These are phyloP conservation scores for Cucurbita moschata DNA, from an alignment of 306 rosid genomes.

Conservation along the genomic window DNA sequence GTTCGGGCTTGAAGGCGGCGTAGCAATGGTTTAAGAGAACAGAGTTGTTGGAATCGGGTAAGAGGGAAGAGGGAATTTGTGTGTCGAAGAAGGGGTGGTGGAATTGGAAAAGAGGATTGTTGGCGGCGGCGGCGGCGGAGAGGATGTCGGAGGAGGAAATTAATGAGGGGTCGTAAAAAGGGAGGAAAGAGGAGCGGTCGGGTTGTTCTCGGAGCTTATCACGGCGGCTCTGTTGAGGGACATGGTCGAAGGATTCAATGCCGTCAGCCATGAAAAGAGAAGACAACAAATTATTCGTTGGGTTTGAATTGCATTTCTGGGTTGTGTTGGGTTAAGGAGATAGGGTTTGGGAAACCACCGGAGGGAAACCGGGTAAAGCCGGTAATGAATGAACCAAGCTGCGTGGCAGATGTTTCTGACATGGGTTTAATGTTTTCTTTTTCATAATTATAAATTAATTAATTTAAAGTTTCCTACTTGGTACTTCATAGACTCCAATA, in stretches of 20 bases:
- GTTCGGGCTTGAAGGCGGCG: slow-evolving; percentile 49
- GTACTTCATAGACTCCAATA: too few species aligned
- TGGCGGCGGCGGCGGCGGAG: neutral
- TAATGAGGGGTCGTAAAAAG: slow-evolving; percentile 3
- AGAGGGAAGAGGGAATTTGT: slow-evolving; percentile 6
- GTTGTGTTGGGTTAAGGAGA: neutral
- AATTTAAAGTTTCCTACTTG: too few species aligned
- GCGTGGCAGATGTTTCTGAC: slow-evolving; percentile 15
- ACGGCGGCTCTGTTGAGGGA: slow-evolving; percentile 74
- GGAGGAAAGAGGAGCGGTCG: neutral
- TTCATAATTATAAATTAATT: too few species aligned
- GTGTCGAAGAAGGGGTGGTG: slow-evolving; percentile 38
- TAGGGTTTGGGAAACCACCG: slow-evolving; percentile 43
- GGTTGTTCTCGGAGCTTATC: slow-evolving; percentile 41
- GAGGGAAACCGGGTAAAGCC: slow-evolving; percentile 45
- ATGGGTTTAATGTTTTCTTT: slow-evolving; percentile 30
- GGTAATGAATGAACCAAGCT: slow-evolving; percentile 39
- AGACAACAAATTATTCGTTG: neutral
- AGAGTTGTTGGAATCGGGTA: slow-evolving; percentile 25
- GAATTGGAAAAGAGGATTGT: neutral
- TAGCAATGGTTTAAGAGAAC: slow-evolving; percentile 27
- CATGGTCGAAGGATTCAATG: slow-evolving; percentile 48
- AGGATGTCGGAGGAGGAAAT: slow-evolving; percentile 9
- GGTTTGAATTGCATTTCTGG: neutral
- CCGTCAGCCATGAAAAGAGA: slow-evolving; percentile 42